Base-by-base conservation (phyloP, 2,329 filamentous ascomycete species). In the Leptographium radiaticola region DNA sequence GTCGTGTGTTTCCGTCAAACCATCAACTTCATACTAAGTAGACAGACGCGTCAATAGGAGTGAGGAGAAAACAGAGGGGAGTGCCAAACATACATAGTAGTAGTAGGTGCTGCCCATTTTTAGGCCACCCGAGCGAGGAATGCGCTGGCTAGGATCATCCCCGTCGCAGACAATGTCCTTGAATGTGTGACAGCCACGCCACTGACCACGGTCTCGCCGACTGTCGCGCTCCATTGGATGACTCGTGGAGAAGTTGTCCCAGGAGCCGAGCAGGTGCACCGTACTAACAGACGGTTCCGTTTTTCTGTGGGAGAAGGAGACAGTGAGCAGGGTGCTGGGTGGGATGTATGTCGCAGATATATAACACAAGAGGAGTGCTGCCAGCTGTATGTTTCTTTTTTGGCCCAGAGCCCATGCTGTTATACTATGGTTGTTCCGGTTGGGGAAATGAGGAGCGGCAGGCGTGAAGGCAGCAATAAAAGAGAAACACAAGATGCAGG, bases 51-150 rank as follows among this genome's bases (percentile, higher is more conserved):
- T 58, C 55, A 47, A 57, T 11, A 36, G 31, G 58, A 51, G 30
- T 40, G 50, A 53, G 45, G 38, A 45, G 39, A 12, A 31, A 34
- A 7, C 31, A 9, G 15, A 46, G 25, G 43, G 42, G 38, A 52
- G 49, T 25, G 25, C 25, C 53, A 1, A 12, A 76, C 86, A 70
- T 73, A 94, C 89, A 70, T 93, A 96, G 74, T 95, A 97, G 77
- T 91, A 96, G 69, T 96, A 96, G 16, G 85, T 93, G 56, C 86
- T 82, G 46, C 90, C 90, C 87, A 95, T 95, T 68, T 86, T 93
- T 59, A 96, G 76, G 52, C 86, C 90, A 55, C 89, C 89, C 60
- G 80, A 79, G 62, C 88, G 80, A 61, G 79, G 80, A 38, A 74
- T 70, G 30, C 67, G 68, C 51, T 71, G 74, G 60, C 73, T 68